Percentiles rank a stretch among this genome's conserved stretches.
These are phyloP conservation scores for Cryptococcus hybrid DNA, from an alignment of 1,284 basidiomycete species.

Conservation along the genomic window DNA sequence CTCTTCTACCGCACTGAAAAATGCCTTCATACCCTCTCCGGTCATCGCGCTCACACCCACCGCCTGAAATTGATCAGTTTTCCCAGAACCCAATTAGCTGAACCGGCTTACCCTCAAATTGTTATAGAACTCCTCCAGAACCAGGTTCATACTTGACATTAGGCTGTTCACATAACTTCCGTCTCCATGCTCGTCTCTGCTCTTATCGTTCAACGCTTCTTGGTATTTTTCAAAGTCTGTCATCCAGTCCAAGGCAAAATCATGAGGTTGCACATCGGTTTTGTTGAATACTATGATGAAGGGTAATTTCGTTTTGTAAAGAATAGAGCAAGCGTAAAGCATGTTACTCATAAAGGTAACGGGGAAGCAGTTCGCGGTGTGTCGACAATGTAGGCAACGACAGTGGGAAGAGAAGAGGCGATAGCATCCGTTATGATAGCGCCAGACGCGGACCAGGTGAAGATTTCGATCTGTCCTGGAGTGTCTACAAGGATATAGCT, in stretches of 20 bases:
- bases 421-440: conserved; percentile 99
- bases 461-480: conserved; percentile 99
- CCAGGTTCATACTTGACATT: conserved; percentile 99
- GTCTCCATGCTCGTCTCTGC: conserved; percentile 78
- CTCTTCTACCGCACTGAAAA: conserved; percentile 85
- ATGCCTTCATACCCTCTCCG: conserved; percentile 85
- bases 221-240: conserved; percentile 81
- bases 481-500: conserved; percentile 96
- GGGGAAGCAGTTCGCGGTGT: conserved; percentile 89
- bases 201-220: conserved; percentile 57
- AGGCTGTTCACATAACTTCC: conserved; percentile 98
- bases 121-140: conserved; percentile 98
- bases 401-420: conserved; percentile 86
- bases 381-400: conserved; percentile 96
- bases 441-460: conserved; percentile 99
- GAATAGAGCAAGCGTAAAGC: conserved; percentile 97
- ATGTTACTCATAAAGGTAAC: conserved; percentile 99
- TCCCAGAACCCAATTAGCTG: not conserved
- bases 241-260: conserved; percentile 98
- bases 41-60: conserved; percentile 96
- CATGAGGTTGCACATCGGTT: conserved; percentile 80
- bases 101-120: conserved; percentile 70
- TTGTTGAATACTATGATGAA: conserved; percentile 99
- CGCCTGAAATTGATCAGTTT: conserved; percentile 58
- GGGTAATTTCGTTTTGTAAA: conserved; percentile 97